Percentiles rank a stretch among this genome's conserved stretches.
These are phyloP conservation scores for Diaporthe aspalathi DNA, from an alignment of 2,329 filamentous ascomycete species.

Conservation along the genomic window DNA sequence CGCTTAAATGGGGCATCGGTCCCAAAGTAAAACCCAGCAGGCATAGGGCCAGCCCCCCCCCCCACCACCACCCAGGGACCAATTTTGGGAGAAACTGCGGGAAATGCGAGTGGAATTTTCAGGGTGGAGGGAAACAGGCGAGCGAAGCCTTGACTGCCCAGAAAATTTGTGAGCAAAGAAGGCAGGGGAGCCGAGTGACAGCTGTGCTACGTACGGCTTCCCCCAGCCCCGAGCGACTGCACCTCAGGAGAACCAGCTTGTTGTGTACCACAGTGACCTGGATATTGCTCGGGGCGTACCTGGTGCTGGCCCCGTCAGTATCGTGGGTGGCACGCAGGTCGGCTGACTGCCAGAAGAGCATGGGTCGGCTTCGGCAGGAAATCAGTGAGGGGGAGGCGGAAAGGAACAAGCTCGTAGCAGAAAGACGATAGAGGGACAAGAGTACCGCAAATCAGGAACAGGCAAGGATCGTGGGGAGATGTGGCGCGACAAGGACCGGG, in stretches of 20 bases:
- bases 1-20: slow-evolving; percentile 6
- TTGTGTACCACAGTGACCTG: too few species aligned
- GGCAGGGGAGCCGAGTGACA: slow-evolving; percentile 16
- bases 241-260: background rate
- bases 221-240: background rate
- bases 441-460: slow-evolving; percentile 29
- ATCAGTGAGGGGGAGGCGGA: slow-evolving; percentile 29
- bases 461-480: slow-evolving; percentile 27
- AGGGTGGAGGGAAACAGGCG: background rate
- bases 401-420: slow-evolving; percentile 27
- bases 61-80: too few species aligned
- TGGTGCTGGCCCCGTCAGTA: slow-evolving; percentile 17
- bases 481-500: slow-evolving; percentile 16
- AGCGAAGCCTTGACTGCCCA: background rate
- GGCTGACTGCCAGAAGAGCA: slow-evolving; percentile 22
- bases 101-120: background rate
- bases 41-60: background rate
- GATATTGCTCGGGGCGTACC: slow-evolving; percentile 4
- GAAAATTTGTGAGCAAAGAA: background rate
- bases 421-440: slow-evolving; percentile 7
- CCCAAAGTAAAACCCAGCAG: slow-evolving; percentile 26
- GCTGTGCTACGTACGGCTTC: background rate
- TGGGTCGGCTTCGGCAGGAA: slow-evolving; percentile 20
- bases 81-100: background rate
- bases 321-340: slow-evolving; percentile 33